Conservation (phyloP, 192 early-diverging fungal genomes). For the Linnemannia elongata region DNA sequence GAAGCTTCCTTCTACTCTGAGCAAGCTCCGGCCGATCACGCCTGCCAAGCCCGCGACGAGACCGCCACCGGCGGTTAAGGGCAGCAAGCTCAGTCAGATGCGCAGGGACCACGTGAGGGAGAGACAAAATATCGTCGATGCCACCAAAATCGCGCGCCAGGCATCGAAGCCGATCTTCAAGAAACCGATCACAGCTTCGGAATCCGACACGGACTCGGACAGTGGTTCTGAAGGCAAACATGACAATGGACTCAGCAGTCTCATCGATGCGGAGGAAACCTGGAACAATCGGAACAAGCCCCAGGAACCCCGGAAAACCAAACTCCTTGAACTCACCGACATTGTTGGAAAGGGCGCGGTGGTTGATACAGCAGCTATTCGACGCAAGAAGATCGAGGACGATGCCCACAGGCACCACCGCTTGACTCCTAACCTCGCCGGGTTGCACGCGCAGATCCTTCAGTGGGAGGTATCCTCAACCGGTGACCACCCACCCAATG, state of each 20-base stretch:
- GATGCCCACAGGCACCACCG: slow-evolving; percentile 61
- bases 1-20: slow-evolving; percentile 22
- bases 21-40: slow-evolving; percentile 1
- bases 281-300: slow-evolving; percentile 50
- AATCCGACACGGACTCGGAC: slow-evolving; percentile 41
- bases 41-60: slow-evolving; percentile 32
- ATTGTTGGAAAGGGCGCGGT: slow-evolving; percentile 17
- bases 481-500: slow-evolving; percentile 70
- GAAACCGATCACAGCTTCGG: slow-evolving; percentile 2
- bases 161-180: background rate
- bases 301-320: slow-evolving; percentile 56
- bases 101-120: slow-evolving; percentile 29
- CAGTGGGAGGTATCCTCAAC: slow-evolving; percentile 69
- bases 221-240: slow-evolving; percentile 46
- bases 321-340: slow-evolving; percentile 56
- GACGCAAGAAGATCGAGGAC: slow-evolving; percentile 30
- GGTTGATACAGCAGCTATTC: slow-evolving; percentile 25
- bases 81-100: slow-evolving; percentile 55
- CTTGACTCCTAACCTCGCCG: slow-evolving; percentile 65
- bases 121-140: slow-evolving; percentile 30
- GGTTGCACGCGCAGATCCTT: slow-evolving; percentile 71
- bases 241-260: slow-evolving; percentile 38
- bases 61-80: slow-evolving; percentile 43
- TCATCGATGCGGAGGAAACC: slow-evolving; percentile 44
- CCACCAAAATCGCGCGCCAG: slow-evolving; percentile 39